These are phyloP conservation scores for Pestalotiopsis sp. DNA, from an alignment of 2,329 filamentous ascomycete genomes.

Conservation along the genomic window DNA sequence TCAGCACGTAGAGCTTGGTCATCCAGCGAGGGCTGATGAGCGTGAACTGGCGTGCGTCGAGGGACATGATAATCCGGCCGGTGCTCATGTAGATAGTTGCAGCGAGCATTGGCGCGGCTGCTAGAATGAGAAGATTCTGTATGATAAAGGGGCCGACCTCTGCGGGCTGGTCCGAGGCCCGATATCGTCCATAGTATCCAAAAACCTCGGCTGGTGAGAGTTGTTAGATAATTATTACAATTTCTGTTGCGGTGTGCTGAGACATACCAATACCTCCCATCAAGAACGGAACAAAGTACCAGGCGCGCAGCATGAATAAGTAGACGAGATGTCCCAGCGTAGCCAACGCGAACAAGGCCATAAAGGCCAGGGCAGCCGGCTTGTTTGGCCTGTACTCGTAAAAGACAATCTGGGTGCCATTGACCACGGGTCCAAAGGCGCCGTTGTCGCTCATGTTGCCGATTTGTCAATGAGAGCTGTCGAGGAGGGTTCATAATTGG, in stretches of 20 bases:
- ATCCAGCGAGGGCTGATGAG: constrained; percentile 29
- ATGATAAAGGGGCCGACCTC: constrained; percentile 20
- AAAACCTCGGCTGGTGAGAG: constrained; percentile 15
- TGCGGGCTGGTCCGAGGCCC: constrained; percentile 15
- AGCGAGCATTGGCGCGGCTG: constrained; percentile 26
- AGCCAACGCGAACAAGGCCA: constrained; percentile 18
- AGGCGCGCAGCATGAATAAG: constrained; percentile 12
- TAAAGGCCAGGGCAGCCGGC: constrained; percentile 15
- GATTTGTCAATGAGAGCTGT: not conserved
- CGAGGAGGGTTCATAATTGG: not conserved
- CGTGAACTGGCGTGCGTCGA: constrained; percentile 18
- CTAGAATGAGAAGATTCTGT: constrained; percentile 24
- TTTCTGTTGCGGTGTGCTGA: not conserved
- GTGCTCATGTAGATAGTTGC: constrained; percentile 40
- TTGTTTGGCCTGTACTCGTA: constrained; percentile 18
- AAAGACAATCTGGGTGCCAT: constrained; percentile 18
- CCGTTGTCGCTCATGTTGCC: constrained; percentile 8
- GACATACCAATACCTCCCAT: constrained; percentile 17
- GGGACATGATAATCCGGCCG: constrained; percentile 29
- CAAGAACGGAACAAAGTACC: constrained; percentile 21
- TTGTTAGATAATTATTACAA: not conserved
- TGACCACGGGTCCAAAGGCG: constrained; percentile 19
- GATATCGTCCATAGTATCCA: constrained; percentile 24
- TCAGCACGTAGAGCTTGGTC: constrained; percentile 46
- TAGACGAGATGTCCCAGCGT: not conserved